A percentile compares a stretch with the other conserved stretches of the same genome.
Evolutionary conservation across 345 rosid species (phyloP).

Genomic region (Salix dunnii): DNA sequence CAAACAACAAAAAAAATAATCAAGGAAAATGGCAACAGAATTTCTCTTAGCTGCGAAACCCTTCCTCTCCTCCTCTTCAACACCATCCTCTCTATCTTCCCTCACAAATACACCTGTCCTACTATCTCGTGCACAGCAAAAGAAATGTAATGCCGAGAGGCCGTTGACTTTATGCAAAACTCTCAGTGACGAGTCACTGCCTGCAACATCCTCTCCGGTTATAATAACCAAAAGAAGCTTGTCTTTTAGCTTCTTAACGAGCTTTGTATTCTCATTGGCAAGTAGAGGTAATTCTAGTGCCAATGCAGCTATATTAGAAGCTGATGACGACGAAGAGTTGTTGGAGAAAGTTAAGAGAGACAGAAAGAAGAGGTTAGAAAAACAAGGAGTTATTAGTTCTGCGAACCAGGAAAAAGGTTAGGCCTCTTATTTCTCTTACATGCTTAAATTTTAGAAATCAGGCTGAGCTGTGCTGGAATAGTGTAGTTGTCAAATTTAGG

Average conservation of each 20-base stretch:
- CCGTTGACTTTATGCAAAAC: slow-evolving; percentile 37
- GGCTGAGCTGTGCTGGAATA: too few species aligned
- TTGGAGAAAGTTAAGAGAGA: slow-evolving; percentile 81
- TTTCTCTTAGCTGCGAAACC: slow-evolving; percentile 50
- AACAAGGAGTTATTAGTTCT: slow-evolving; percentile 68
- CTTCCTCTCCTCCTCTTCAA: slow-evolving; percentile 31
- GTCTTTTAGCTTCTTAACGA: slow-evolving; percentile 46
- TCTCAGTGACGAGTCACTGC: slow-evolving; percentile 20
- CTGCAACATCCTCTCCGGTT: slow-evolving; percentile 21
- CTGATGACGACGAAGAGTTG: slow-evolving; percentile 88
- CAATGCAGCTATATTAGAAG: slow-evolving; percentile 81
- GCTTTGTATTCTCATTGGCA: slow-evolving; percentile 42
- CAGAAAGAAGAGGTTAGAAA: slow-evolving; percentile 82
- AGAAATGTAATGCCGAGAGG: slow-evolving; percentile 17
- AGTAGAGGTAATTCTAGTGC: slow-evolving; percentile 33
- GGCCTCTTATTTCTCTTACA: not conserved
- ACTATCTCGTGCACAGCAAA: slow-evolving; percentile 21
- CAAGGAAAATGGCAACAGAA: slow-evolving; percentile 47
- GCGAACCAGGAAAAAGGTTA: slow-evolving; percentile 73
- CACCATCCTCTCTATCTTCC: slow-evolving; percentile 14
- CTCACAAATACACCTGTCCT: slow-evolving; percentile 9
- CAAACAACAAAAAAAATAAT: slow-evolving; percentile 10
- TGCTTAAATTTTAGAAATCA: too few species aligned
- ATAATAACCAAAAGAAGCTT: slow-evolving; percentile 50
- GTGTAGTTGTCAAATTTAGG: too few species aligned